Evolutionary conservation across 441 rosid genomes (phyloP), one percentile per base, ranked within the genome.

Genomic region (Raphanus hybrid): DNA sequence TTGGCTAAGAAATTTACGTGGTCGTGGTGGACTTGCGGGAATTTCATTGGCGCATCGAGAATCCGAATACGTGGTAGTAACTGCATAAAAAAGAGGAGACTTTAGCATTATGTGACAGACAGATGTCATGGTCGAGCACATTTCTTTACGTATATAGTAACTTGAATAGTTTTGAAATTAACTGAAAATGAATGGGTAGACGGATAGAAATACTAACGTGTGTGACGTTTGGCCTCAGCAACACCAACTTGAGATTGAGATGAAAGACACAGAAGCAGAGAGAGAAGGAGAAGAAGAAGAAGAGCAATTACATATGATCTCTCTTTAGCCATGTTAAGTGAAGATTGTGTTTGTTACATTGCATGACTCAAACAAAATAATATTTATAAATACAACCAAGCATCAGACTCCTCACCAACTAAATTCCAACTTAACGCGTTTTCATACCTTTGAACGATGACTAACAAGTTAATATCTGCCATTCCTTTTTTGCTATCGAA

Each of bases 191-290:
- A 10, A 43, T 43, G 14, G 14, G 14, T 43, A 3, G 50, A 43
- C 50, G 50, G 14, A 43, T 43, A 43, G 14, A 43, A 43, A 48
- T n/a, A 48, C 55, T 48, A 48, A 48, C 55, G 16, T n/a, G 6
- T 48, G 15, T 48, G 55, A 5, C 55, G 55, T 12, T 48, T 55
- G 23, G 60, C 60, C 27, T 55, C 60, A 5, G 60, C 27, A 1
- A 55, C 60, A 55, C 60, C 27, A 55, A 55, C 60, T 55, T 55
- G 60, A 16, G 60, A 55, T 55, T 55, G 60, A 16, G 2, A 18
- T 0, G 60, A 55, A 55, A 55, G 12, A 18, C 11, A 55, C 60
- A 55, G 11, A 16, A 55, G 60, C 27, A 16, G 11, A 55, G 27
- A 55, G 0, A 55, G 60, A 55, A 55, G 60, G n/a, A n/a, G n/a